These are phyloP conservation scores for Cordyceps cateniannulata DNA, from an alignment of 2,329 filamentous ascomycete genomes.

Conservation along the genomic window DNA sequence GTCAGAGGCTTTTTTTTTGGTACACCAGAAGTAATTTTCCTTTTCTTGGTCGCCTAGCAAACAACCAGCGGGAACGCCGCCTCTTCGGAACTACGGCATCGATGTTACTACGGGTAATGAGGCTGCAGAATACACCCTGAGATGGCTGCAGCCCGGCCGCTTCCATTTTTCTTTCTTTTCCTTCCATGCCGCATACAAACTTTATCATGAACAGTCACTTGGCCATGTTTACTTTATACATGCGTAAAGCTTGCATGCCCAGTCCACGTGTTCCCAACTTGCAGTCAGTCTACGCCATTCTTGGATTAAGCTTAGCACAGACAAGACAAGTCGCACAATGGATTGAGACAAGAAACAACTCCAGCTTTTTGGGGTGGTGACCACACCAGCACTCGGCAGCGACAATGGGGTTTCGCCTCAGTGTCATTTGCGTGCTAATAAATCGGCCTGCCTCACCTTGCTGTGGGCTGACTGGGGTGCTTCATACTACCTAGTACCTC, in stretches of 20 bases:
- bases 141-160: background rate
- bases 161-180: background rate
- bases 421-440: background rate
- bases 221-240: no score
- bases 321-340: background rate
- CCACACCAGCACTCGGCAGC: background rate
- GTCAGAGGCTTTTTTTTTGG: conserved; percentile 8
- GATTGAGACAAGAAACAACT: background rate
- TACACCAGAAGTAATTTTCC: background rate
- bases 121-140: background rate
- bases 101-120: background rate
- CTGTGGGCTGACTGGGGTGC: no score
- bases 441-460: background rate
- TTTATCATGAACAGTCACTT: background rate
- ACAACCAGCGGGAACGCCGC: conserved; percentile 1
- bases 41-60: background rate
- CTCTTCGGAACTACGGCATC: conserved; percentile 9
- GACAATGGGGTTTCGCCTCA: background rate
- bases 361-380: background rate
- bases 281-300: background rate
- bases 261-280: background rate
- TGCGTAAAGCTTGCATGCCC: no score
- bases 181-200: background rate
- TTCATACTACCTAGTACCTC: no score
- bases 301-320: background rate